Conservation (phyloP, 2,329 filamentous ascomycete genomes). For the Cytospora chrysosperma region DNA sequence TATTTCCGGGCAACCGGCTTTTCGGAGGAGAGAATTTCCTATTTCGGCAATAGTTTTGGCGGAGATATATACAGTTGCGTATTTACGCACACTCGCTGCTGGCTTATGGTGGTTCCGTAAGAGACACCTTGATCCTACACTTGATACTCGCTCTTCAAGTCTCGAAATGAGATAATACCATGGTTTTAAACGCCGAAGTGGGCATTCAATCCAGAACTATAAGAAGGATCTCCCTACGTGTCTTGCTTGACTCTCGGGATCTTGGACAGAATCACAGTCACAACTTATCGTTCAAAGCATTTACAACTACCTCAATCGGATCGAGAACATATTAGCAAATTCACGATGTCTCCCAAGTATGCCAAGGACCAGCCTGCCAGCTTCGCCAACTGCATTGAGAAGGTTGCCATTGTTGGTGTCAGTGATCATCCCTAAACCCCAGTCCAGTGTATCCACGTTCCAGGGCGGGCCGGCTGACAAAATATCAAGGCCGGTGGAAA, state of each 20-base stretch:
- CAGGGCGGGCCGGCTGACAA: not conserved
- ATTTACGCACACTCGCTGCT: not conserved
- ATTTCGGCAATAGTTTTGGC: not conserved
- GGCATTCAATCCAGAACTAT: not conserved
- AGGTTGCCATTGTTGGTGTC: conserved; percentile 49
- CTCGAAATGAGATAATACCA: too few species aligned
- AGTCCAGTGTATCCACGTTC: not conserved
- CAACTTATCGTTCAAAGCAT: not conserved
- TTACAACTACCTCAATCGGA: not conserved
- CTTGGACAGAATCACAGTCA: not conserved
- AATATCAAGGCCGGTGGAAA: conserved; percentile 42
- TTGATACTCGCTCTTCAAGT: not conserved
- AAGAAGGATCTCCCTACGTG: not conserved
- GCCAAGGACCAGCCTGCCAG: conserved; percentile 28
- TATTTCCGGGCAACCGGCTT: not conserved
- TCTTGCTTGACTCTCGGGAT: not conserved
- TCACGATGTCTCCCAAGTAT: conserved; percentile 19
- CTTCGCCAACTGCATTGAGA: conserved; percentile 40
- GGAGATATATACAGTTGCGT: too few species aligned
- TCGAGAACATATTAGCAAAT: not conserved
- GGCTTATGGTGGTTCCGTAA: not conserved
- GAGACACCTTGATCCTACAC: too few species aligned
- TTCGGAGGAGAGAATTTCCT: not conserved
- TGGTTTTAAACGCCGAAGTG: too few species aligned
- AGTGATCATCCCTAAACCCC: conserved; percentile 28